These are phyloP conservation scores for Paecilomyces niveus DNA, from an alignment of 2,329 filamentous ascomycete genomes.

Conservation along the genomic window DNA sequence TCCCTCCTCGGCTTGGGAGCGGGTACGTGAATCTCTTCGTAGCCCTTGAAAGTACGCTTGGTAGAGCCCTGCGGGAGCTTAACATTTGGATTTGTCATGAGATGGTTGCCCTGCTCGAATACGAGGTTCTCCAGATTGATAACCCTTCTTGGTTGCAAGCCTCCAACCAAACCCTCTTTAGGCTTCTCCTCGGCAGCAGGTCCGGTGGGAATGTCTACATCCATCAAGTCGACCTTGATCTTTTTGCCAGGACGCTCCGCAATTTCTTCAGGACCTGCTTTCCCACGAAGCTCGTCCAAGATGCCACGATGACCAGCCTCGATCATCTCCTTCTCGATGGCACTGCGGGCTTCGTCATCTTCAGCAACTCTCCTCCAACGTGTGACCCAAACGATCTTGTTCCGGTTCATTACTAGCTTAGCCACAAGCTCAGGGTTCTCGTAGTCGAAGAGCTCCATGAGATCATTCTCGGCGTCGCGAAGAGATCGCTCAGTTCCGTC, in stretches of 20 bases:
- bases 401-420: constrained; percentile 82
- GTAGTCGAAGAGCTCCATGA: constrained; percentile 98
- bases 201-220: constrained; percentile 67
- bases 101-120: constrained; percentile 95
- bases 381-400: constrained; percentile 94
- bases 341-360: constrained; percentile 62
- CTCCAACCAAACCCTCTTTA: constrained; percentile 66
- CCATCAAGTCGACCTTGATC: constrained; percentile 78
- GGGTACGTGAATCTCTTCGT: constrained; percentile 96
- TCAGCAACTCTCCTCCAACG: constrained; percentile 76
- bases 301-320: constrained; percentile 82
- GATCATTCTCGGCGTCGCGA: constrained; percentile 92
- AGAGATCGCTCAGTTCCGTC: constrained; percentile 77
- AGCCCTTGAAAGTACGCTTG: constrained; percentile 93
- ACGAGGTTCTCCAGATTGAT: constrained; percentile 95
- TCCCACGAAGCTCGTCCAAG: constrained; percentile 77
- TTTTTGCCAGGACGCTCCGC: constrained; percentile 63
- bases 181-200: constrained; percentile 49
- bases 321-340: constrained; percentile 83
- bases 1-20: constrained; percentile 82
- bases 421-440: constrained; percentile 90
- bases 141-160: constrained; percentile 74
- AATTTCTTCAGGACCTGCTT: constrained; percentile 50
- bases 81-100: constrained; percentile 99
- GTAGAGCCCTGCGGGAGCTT: constrained; percentile 89